Evolutionary conservation across 129 eudicot species (phyloP).

Genomic region (Silybum marianum): DNA sequence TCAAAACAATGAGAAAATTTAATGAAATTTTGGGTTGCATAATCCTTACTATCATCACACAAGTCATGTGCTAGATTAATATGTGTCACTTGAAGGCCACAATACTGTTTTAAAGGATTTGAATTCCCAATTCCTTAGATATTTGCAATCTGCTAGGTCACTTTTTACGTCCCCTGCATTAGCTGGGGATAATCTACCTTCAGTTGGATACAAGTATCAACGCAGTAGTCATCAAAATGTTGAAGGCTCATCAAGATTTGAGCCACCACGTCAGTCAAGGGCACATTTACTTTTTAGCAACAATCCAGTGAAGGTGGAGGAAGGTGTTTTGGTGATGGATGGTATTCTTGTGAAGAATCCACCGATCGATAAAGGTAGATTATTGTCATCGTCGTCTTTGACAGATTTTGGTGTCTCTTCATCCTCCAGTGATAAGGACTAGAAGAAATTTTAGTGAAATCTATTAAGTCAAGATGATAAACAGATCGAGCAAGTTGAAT

Average conservation of each 20-base stretch:
- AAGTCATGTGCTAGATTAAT: constrained; percentile 44
- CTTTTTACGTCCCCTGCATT: constrained; percentile 8
- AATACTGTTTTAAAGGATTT: constrained; percentile 22
- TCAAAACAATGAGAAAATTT: no score
- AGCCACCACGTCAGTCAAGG: constrained; percentile 19
- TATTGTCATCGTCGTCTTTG: constrained; percentile 30
- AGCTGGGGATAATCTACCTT: constrained; percentile 15
- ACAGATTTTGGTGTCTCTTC: constrained; percentile 34
- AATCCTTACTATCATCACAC: constrained; percentile 30
- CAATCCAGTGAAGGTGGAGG: constrained; percentile 32
- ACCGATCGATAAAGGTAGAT: constrained; percentile 2
- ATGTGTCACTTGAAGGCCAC: constrained; percentile 41
- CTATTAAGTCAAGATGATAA: no score
- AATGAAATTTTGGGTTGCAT: background rate
- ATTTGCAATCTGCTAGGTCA: constrained; percentile 28
- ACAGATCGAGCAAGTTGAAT: no score
- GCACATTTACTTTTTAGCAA: constrained; percentile 23
- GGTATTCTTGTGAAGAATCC: constrained; percentile 35
- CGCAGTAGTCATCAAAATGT: background rate
- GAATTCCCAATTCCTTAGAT: constrained; percentile 35
- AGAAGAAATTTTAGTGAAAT: no score
- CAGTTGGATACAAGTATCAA: constrained; percentile 26
- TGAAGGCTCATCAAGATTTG: constrained; percentile 18
- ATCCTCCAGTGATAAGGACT: constrained; percentile 16
- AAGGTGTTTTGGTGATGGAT: constrained; percentile 46